These are phyloP conservation scores for Colletotrichum orbiculare DNA, from an alignment of 2,329 filamentous ascomycete species.

Conservation along the genomic window DNA sequence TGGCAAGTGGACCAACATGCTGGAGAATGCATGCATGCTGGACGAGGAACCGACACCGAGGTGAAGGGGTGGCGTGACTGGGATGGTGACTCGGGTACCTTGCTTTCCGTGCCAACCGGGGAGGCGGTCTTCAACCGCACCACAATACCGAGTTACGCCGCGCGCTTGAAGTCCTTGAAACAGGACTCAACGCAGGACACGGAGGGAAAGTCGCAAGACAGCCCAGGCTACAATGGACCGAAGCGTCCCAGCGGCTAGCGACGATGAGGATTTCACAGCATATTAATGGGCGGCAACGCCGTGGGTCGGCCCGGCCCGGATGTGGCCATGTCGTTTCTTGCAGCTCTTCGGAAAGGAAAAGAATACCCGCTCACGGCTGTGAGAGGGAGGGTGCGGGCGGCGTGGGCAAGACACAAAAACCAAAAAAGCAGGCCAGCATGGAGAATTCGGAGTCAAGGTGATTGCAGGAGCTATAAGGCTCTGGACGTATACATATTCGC, in stretches of 20 bases:
- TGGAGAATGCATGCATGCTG: conserved; percentile 97
- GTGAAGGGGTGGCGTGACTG: conserved; percentile 39
- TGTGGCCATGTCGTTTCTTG: background rate
- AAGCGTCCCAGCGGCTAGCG: background rate
- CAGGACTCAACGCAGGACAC: no score
- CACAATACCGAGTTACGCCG: no score
- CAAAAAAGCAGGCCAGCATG: conserved; percentile 19
- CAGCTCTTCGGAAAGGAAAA: background rate
- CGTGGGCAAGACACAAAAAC: conserved; percentile 18
- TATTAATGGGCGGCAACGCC: background rate
- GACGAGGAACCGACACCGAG: conserved; percentile 75
- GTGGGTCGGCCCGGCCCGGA: background rate
- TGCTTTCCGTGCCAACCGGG: background rate
- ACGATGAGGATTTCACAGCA: background rate
- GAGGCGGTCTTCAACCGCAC: no score
- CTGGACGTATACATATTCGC: conserved; percentile 9
- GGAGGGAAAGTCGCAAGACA: no score
- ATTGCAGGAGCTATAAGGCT: conserved; percentile 25
- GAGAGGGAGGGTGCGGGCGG: background rate
- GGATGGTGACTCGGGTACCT: background rate
- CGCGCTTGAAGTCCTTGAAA: no score
- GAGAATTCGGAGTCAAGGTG: conserved; percentile 25
- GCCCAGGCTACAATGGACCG: no score
- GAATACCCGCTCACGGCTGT: conserved; percentile 18
- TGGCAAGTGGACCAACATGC: conserved; percentile 98